Evolutionary conservation across 768 basidiomycete genomes (phyloP), one percentile per base, ranked within the genome.

Genomic region (Suillus subaureus): DNA sequence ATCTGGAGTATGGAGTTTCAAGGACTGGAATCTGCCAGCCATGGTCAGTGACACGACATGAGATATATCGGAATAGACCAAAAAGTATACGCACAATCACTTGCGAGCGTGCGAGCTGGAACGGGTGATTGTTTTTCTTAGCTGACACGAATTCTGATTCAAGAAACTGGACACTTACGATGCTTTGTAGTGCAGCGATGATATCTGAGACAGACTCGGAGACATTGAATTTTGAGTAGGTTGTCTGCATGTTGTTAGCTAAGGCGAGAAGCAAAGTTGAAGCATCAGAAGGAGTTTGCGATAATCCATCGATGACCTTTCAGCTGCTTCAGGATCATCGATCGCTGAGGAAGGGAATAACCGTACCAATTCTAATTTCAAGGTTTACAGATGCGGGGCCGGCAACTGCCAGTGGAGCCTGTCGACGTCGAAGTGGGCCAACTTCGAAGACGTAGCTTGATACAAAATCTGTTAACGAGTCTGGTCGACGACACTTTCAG

Each of bases 1-100:
- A 35, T 55, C 3, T 33, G 21, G 71, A 70, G 47, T 70, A 72
- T 15, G 61, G 66, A 12, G 71, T 72, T 12, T 72, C 70, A 28
- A 72, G 64, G 21, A 18, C 66, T 18, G 64, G 68, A 54, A 61
- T 47, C 72, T 72, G 21, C 1, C 18, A 15, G 54, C 33, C 21
- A 55, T 55, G 1, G 12, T 55, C 21, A 55, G 31, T 33, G 33
- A 54, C 52, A 18, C 21, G 31, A 12, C 11, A 12, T 31, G 15
- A 0, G 26, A 49, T 13, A 4, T 31, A 7, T 21, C 8, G 52
- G 8, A 28, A 28, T 21, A 31, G 21, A 52, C 16, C 16, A 52
- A 18, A 8, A 8, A 18, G 4, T 52, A 18, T 4, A 55, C 54
- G 21, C 6, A 55, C 54, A 11, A n/a, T 35, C 21, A 35, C 54